These are phyloP conservation scores for Sphaerulina populicola DNA, from an alignment of 2,329 filamentous ascomycete genomes.

Conservation along the genomic window DNA sequence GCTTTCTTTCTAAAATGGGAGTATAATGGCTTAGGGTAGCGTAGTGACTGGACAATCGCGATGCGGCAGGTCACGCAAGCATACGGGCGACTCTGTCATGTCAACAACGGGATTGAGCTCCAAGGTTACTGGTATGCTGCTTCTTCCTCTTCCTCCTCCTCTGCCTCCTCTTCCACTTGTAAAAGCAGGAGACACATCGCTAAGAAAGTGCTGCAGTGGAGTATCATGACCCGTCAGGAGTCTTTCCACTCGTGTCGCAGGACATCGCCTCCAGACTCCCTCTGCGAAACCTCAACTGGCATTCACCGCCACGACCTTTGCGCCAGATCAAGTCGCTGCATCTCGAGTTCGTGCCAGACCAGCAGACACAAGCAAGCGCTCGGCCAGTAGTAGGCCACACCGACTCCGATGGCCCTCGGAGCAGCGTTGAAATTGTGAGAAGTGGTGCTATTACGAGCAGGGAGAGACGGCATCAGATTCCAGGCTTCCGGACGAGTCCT, in stretches of 20 bases:
- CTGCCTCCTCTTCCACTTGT: not conserved
- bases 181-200: not conserved
- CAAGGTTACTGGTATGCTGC: slow-evolving; percentile 42
- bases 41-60: slow-evolving; percentile 16
- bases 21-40: too few relatives aligned
- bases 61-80: slow-evolving; percentile 20
- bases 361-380: slow-evolving; percentile 21
- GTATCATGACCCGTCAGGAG: slow-evolving; percentile 85
- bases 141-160: not conserved
- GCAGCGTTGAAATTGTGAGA: slow-evolving; percentile 40
- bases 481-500: slow-evolving; percentile 81
- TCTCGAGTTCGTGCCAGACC: slow-evolving; percentile 65
- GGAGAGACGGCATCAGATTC: slow-evolving; percentile 82
- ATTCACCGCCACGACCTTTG: slow-evolving; percentile 81
- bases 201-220: slow-evolving; percentile 56
- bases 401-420: slow-evolving; percentile 21
- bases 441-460: slow-evolving; percentile 32
- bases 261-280: slow-evolving; percentile 72
- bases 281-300: slow-evolving; percentile 90
- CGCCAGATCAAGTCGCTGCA: slow-evolving; percentile 91
- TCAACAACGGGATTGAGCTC: slow-evolving; percentile 34
- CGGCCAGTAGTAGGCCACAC: slow-evolving; percentile 17
- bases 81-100: not conserved
- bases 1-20: too few relatives aligned
- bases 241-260: slow-evolving; percentile 74